These are phyloP conservation scores for Pseudocercospora macadamiae DNA, from an alignment of 2,329 filamentous ascomycete genomes.

Conservation along the genomic window DNA sequence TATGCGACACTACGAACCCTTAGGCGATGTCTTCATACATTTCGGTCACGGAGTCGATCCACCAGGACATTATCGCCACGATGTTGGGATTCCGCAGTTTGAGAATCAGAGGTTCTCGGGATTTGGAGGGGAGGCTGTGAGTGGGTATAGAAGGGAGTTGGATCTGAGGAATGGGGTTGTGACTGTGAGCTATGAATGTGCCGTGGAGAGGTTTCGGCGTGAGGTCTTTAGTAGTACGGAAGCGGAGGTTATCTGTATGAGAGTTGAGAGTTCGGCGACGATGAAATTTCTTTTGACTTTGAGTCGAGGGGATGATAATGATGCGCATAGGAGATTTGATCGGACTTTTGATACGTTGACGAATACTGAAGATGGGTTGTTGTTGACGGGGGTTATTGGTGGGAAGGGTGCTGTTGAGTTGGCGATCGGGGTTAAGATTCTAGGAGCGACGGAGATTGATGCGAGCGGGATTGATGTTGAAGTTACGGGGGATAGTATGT, in stretches of 20 bases:
- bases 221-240: background rate
- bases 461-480: slow-evolving; percentile 3
- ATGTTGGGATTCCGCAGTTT: background rate
- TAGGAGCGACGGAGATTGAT: background rate
- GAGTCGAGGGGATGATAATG: slow-evolving; percentile 2
- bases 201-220: background rate
- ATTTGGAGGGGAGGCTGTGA: background rate
- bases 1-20: slow-evolving; percentile 4
- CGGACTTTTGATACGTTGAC: slow-evolving; percentile 2
- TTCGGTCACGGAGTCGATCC: slow-evolving; percentile 5
- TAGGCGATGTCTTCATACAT: background rate
- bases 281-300: slow-evolving; percentile 1
- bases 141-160: background rate
- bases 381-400: background rate
- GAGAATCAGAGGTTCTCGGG: slow-evolving; percentile 3
- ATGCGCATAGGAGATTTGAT: slow-evolving; percentile 1
- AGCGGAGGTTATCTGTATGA: slow-evolving; percentile 7
- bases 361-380: background rate
- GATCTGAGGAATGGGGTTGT: background rate
- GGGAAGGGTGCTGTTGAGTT: background rate
- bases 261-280: background rate
- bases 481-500: background rate
- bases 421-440: slow-evolving; percentile 1
- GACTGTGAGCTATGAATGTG: background rate
- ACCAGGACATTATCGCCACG: slow-evolving; percentile 2